A percentile compares a stretch with the other conserved stretches of the same genome.
Conservation (phyloP, 176 grass and related monocot genomes). For the Cenchrus fungigraminus region DNA sequence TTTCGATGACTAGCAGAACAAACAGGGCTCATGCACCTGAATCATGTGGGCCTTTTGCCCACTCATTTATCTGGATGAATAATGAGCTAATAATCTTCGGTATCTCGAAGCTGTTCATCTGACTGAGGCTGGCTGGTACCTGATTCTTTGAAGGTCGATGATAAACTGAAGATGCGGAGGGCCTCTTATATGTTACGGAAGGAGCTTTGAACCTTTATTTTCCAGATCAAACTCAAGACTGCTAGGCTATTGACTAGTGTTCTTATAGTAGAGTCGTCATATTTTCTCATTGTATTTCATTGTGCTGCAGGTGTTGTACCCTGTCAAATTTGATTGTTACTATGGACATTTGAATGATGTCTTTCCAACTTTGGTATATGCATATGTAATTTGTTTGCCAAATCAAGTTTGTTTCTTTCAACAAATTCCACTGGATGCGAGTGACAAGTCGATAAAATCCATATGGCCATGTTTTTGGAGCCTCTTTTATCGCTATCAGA, state of each 20-base stretch:
- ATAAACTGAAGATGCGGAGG: neutral
- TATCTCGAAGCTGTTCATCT: conserved; percentile 16
- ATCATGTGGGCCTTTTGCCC: conserved; percentile 37
- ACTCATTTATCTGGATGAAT: conserved; percentile 40
- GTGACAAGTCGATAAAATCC: neutral
- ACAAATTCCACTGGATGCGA: neutral
- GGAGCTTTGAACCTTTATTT: conserved; percentile 8
- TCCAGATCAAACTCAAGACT: conserved; percentile 27
- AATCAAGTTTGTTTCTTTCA: neutral
- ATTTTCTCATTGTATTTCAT: neutral
- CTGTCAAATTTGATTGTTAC: neutral
- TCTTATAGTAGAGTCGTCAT: conserved; percentile 7
- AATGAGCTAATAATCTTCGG: conserved; percentile 10
- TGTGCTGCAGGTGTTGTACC: neutral
- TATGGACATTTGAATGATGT: conserved; percentile 16
- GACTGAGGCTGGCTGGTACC: conserved; percentile 3
- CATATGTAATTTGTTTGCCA: neutral
- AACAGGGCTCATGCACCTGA: neutral
- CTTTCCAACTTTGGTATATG: neutral
- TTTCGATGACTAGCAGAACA: conserved; percentile 47
- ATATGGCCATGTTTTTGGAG: neutral
- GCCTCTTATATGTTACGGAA: conserved; percentile 20
- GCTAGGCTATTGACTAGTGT: neutral
- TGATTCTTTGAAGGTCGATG: neutral
- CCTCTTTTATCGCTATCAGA: too few species aligned